Base-by-base conservation (phyloP, 148 eudicot species). In the Cornus kousa region DNA sequence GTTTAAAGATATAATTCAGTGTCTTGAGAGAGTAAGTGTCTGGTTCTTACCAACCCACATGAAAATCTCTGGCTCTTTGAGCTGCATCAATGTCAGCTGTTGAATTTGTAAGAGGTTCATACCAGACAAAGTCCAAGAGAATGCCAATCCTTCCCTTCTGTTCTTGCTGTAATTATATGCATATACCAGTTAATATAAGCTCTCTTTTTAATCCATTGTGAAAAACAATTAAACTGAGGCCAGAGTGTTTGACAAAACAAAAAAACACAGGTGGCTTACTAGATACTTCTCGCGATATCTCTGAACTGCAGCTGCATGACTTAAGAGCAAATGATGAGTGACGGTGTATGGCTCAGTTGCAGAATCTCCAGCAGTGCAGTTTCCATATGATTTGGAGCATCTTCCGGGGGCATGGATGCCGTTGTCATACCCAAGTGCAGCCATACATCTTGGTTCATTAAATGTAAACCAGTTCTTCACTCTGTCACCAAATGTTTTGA, bases 31-130 rank as follows among this genome's bases (percentile, higher is more conserved):
- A 39, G 43, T 19, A 17, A 10, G 57, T 60, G 6, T 60, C 31
- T 8, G 20, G 50, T 48, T n/a, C 46, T 83, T 84, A 95, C 99
- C 99, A 96, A 88, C 99, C 98, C 53, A 96, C 55, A 78, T 94
- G 98, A 75, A 96, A 96, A 82, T 96, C 99, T 40, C 97, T 89
- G 11, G 99, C 97, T 83, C 99, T 91, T 83, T 96, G 99, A 82
- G 99, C 97, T 20, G 99, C 99, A 71, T 76, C 80, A 43, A 86
- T 87, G 81, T 96, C 99, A 2, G 83, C 86, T 76, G 87, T 89
- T 62, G 89, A 85, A 64, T 87, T 87, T 1, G 98, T 96, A 39
- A 88, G 91, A 74, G 99, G 98, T 75, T 96, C 98, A 72, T 94
- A 96, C 99, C 99, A 96, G 33, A 90, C 92, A 81, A 94, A 93